Base-by-base conservation (phyloP, 2,329 filamentous ascomycete genomes). In the Grosmannia huntii region DNA sequence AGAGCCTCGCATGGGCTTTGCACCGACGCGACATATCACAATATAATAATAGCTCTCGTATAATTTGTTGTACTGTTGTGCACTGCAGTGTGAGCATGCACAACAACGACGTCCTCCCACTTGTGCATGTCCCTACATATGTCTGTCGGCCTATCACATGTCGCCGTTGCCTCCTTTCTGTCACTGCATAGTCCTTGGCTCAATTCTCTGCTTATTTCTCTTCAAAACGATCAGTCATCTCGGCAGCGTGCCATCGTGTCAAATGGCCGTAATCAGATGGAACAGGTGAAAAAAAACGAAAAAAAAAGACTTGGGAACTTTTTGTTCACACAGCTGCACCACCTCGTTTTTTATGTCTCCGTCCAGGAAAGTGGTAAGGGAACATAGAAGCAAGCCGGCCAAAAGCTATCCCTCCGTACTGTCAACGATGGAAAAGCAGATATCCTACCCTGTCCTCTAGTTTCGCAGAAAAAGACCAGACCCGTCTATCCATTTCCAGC, bases 1-100 rank as follows among this genome's bases (percentile, higher is more conserved):
- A 58, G 59, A 60, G 56, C 59, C 59, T 60, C 56, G 53, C 36
- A 16, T 14, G 28, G 4, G n/a, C 36, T 7, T 41, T 6, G 31
- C 31, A 33, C 36, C 12, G 6, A 10, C 25, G n/a, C 46, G n/a
- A 23, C 36, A 7, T 46, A 25, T 31, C 36, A 21, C 38, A 36
- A 19, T 36, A 33, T 38, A 38, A 38, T 14, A 14, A 38, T 38
- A 38, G 36, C 11, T 49, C n/a, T 38, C 52, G 33, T 25, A 25
- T 41, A 38, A 21, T 16, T 19, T 46, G 1, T 33, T 31, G 5
- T 11, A 11, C 12, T 25, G 19, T 46, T 46, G 19, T 46, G 44
- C 44, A 46, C 44, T 10, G 44, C 9, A 7, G 44, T 46, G 7
- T 23, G 21, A 46, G 9, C 11, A 5, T 23, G 44, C 44, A 46